Evolutionary conservation across 2,329 filamentous ascomycete species (phyloP).

Genomic region (Dothidotthia symphoricarpi): DNA sequence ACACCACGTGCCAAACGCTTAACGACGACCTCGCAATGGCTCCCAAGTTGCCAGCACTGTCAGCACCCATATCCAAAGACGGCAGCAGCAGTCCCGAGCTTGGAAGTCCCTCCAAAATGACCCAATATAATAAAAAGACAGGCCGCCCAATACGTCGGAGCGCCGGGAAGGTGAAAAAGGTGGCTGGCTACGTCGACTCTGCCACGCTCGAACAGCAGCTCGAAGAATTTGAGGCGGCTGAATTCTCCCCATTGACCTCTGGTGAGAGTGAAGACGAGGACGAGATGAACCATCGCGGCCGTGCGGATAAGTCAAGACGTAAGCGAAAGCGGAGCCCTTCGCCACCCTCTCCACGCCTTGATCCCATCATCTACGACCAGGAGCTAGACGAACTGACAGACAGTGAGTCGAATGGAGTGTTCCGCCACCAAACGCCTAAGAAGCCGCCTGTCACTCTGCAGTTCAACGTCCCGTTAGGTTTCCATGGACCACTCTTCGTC

Average conservation of each 20-base stretch:
- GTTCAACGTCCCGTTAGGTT: slow-evolving; percentile 49
- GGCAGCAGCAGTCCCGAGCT: slow-evolving; percentile 31
- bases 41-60: slow-evolving; percentile 1
- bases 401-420: slow-evolving; percentile 20
- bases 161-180: slow-evolving; percentile 36
- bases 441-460: slow-evolving; percentile 41
- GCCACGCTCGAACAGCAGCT: slow-evolving; percentile 31
- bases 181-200: slow-evolving; percentile 45
- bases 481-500: slow-evolving; percentile 47
- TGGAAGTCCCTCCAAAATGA: slow-evolving; percentile 24
- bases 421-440: slow-evolving; percentile 14
- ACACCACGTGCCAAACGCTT: background rate
- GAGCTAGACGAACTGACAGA: slow-evolving; percentile 30
- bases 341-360: slow-evolving; percentile 36
- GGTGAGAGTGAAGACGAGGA: slow-evolving; percentile 33
- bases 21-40: slow-evolving; percentile 6
- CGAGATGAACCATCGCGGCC: slow-evolving; percentile 18
- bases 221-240: slow-evolving; percentile 32
- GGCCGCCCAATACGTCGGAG: slow-evolving; percentile 47
- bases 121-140: slow-evolving; percentile 42
- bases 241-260: slow-evolving; percentile 24
- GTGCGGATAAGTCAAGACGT: slow-evolving; percentile 18
- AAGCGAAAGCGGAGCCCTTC: slow-evolving; percentile 41
- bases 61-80: background rate
- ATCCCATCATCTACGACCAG: slow-evolving; percentile 33